Evolutionary conservation across 2,329 filamentous ascomycete genomes (phyloP), one percentile per base, ranked within the genome.

Genomic region (Plectosphaerella cucumerina): DNA sequence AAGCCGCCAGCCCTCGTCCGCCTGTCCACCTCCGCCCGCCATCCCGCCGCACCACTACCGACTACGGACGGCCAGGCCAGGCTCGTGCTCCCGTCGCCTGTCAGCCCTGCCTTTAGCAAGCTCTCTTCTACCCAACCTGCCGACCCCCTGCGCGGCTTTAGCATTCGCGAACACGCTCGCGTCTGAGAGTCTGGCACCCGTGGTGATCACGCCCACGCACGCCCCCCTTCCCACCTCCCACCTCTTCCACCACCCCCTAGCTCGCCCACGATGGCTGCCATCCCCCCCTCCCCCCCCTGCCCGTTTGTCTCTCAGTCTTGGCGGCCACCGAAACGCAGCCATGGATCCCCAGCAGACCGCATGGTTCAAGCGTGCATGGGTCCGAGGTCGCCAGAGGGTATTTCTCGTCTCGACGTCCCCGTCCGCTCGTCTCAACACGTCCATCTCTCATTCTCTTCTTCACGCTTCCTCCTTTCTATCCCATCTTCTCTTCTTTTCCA

Each of bases 401-500:
- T 42, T 42, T 42, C 39, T 42, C 39, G 39, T 42, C 39, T 42
- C 39, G 39, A 42, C 17, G 39, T 42, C 39, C 39, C 39, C 39
- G n/a, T 42, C 39, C 17, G 39, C 54, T 59, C 60, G 55, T 55
- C 59, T 62, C 63, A 58, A 62, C 62, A 59, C 53, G 61, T 54
- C 50, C 60, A 49, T 49, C 49, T 53, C 62, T 57, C 53, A 49
- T 56, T 50, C 53, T 49, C 49, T 53, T 55, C 55, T 56, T 59
- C 39, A 42, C 39, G 39, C 39, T 42, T 42, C 39, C 17, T 42
- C 39, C 39, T 42, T 20, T 21, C 17, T 42, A 42, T 42, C 39
- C 39, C 62, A 66, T 69, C 60, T 61, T 62, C 63, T 66, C 65
- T 68, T 67, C 65, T 68, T 58, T 62, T 66, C 64, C 70, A 69